Evolutionary conservation across 2,329 filamentous ascomycete genomes (phyloP).

Genomic region (Ophiostoma perfectum): DNA sequence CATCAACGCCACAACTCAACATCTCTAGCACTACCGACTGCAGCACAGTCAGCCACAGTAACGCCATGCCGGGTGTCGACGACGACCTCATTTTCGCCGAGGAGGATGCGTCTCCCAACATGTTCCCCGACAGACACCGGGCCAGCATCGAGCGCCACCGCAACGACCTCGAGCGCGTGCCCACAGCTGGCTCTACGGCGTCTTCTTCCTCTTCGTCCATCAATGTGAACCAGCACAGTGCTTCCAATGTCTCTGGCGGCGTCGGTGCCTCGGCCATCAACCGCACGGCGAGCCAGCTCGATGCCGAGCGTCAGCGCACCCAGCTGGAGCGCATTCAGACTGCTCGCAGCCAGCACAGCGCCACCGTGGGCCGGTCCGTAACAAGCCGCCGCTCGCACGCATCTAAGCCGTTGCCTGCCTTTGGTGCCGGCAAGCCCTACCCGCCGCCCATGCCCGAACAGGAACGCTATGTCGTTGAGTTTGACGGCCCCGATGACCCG

Average conservation of each 20-base stretch:
- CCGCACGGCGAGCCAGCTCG: slow-evolving; percentile 57
- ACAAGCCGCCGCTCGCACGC: slow-evolving; percentile 40
- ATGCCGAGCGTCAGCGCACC: slow-evolving; percentile 65
- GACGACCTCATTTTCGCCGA: slow-evolving; percentile 50
- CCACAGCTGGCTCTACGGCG: slow-evolving; percentile 47
- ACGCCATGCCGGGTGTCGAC: slow-evolving; percentile 50
- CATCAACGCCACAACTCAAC: background rate
- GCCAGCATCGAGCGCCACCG: slow-evolving; percentile 34
- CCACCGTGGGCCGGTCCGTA: slow-evolving; percentile 58
- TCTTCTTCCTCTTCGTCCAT: slow-evolving; percentile 47
- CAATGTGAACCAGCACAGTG: slow-evolving; percentile 24
- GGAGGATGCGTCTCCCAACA: slow-evolving; percentile 41
- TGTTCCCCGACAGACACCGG: slow-evolving; percentile 32
- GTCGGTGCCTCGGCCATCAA: slow-evolving; percentile 46
- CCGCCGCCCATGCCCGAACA: slow-evolving; percentile 63
- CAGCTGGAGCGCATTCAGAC: slow-evolving; percentile 68
- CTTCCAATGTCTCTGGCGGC: slow-evolving; percentile 21
- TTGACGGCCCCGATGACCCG: slow-evolving; percentile 77
- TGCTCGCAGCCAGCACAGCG: slow-evolving; percentile 62
- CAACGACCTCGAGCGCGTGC: slow-evolving; percentile 55
- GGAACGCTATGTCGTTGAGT: slow-evolving; percentile 74
- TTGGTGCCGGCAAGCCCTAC: slow-evolving; percentile 69
- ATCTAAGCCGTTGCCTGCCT: slow-evolving; percentile 56
- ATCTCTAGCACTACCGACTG: background rate
- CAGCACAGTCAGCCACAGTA: background rate